Base-by-base conservation (phyloP, 177 flowering plant species). In the Viscum album region DNA sequence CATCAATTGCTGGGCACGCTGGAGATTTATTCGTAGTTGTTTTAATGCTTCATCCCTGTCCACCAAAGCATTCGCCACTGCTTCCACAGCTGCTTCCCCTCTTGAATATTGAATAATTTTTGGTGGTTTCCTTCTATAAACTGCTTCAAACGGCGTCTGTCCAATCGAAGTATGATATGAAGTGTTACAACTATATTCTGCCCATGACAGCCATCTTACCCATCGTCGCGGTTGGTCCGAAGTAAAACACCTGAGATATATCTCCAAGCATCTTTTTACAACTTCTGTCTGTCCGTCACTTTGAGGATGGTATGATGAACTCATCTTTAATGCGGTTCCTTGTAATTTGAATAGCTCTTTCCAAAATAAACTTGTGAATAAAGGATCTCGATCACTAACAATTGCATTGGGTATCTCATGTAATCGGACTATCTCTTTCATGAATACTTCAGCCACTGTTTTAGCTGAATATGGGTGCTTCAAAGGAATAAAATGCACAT, bases 191-290 rank as follows among this genome's bases (percentile, higher is more conserved):
- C 69, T 24, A 10, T 29, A 67, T 32, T 67, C 35, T 28, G 69
- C 69, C 69, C 24, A 43, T 13, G 69, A n/a, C 0, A 67, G 17
- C 69, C 69, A 67, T 30, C 30, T 19, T 11, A 16, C 17, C 69
- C 36, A 67, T 28, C 12, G 2, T 26, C 41, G 28, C n/a, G 69
- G 69, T 29, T 67, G 26, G 17, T 29, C 24, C 4, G 26, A 26
- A 13, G 2, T 26, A 31, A 43, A 32, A 23, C 69, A 67, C 24
- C 24, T 11, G 8, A 67, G 33, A 26, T 67, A 43, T 0, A 12
- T 23, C 69, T 67, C 69, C 69, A 67, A 43, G 19, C 35, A 8
- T 23, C 35, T 12, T 32, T 67, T 67, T 7, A 67, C 56, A 30
- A 45, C 35, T 47, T 67, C 59, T 4, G 35, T 23, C 32, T 67